These are phyloP conservation scores for Rosellinia necatrix DNA, from an alignment of 2,329 filamentous ascomycete species.

Conservation along the genomic window DNA sequence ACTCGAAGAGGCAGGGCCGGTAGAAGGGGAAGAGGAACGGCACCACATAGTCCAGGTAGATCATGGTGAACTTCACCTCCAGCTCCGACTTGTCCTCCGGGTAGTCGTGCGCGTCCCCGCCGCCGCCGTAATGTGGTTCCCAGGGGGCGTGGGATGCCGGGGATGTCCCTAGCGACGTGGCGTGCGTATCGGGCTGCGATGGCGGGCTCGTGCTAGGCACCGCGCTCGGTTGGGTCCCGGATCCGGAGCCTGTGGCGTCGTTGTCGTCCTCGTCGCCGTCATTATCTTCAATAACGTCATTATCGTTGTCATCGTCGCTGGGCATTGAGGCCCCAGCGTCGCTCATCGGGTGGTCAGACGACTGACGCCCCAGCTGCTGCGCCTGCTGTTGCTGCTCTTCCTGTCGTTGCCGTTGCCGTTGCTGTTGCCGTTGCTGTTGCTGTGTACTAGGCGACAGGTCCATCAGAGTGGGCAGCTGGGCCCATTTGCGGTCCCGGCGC, in stretches of 20 bases:
- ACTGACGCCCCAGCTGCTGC: not conserved
- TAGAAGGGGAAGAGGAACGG: conserved; percentile 69
- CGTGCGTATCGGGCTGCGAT: conserved; percentile 1
- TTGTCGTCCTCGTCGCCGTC: not conserved
- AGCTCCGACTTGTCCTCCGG: conserved; percentile 27
- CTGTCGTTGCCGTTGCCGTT: not conserved
- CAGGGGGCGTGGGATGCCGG: no score
- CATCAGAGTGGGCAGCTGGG: conserved; percentile 37
- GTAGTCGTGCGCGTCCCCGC: no score
- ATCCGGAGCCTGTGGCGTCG: conserved; percentile 4
- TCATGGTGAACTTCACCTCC: conserved; percentile 52
- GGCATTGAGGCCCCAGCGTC: not conserved
- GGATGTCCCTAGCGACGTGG: no score
- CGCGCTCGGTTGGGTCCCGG: not conserved
- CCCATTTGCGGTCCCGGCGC: conserved; percentile 54
- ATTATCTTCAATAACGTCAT: no score
- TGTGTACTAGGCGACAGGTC: conserved; percentile 14
- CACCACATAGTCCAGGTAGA: conserved; percentile 66
- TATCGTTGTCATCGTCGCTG: no score
- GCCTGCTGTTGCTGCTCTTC: not conserved
- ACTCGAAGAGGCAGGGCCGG: conserved; percentile 57
- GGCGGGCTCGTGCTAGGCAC: not conserved
- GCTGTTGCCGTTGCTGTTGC: not conserved
- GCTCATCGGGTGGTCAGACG: conserved; percentile 7
- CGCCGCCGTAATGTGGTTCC: no score